Evolutionary conservation across 2,329 filamentous ascomycete species (phyloP), one percentile per base, ranked within the genome.

Genomic region (Cladosporium sp.): DNA sequence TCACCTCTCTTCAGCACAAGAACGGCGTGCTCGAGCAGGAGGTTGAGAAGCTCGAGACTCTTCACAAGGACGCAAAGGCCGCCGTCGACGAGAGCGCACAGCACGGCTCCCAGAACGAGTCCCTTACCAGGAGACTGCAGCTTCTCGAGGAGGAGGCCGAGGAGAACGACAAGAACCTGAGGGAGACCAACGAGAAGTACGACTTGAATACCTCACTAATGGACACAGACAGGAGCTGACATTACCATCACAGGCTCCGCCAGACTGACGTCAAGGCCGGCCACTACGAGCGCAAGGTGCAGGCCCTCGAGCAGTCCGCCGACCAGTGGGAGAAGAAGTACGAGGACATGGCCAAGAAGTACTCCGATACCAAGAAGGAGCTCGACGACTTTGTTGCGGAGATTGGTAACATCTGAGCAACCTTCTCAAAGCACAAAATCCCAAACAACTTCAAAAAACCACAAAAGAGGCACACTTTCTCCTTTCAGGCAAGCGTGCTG

Each of bases 231-330:
- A 47, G 32, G 13, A 16, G 25, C 35, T 47, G 9, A 47, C 43
- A 47, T 33, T n/a, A 48, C 45, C 22, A 43, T n/a, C 51, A 58
- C 62, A 98, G 93, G 78, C 88, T 97, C 68, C 91, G 93, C 72
- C 91, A 95, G 78, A 96, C 93, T 76, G 93, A 98, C 71, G 90
- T 97, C 76, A 97, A 97, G 81, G 91, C 92, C 67, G 93, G 92
- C 65, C 92, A 98, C 78, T 97, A 92, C 75, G 93, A 98, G 79
- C 93, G 93, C 76, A 97, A 97, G 80, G 93, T 97, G 62, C 89
- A 96, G 74, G 92, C 93, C 65, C 84, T 96, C 67, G 93, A 98
- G 77, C 78, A 82, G 67, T 83, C 91, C 70, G 86, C 88, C 65
- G 90, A 96, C 73, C 83, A 91, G 73, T 96, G 91, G 91, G 93